Evolutionary conservation across 2,329 filamentous ascomycete genomes (phyloP), one percentile per base, ranked within the genome.

Genomic region (Neopestalotiopsis sp.): DNA sequence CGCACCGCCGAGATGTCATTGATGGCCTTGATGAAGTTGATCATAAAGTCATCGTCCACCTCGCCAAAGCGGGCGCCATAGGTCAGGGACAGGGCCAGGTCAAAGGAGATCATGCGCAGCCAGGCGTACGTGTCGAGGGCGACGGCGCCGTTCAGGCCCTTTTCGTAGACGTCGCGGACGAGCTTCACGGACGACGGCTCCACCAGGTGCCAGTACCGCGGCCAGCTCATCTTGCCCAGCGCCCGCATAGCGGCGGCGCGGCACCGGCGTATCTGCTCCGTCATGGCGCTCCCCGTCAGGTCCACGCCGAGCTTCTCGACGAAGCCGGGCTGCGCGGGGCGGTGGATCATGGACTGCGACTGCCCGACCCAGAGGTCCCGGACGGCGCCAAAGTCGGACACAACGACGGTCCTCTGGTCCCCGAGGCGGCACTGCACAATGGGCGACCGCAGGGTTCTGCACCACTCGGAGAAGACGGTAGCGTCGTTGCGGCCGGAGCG

Each of bases 311-410:
- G 72, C 17, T 73, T 68, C 32, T 75, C 72, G 3, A 71, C 67
- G 67, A 75, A 75, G 3, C 72, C 73, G 62, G 72, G 73, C 69
- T 75, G 73, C 34, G 70, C 67, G 13, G 72, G 73, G 42, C 71
- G 69, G 66, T 72, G 66, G 32, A 75, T 73, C 40, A 75, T 63
- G 17, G 70, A 66, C 32, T 72, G 68, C 17, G 68, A 68, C 30
- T 73, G 68, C 7, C 69, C 68, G 17, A 75, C 67, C 70, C 72
- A 75, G 6, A 75, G 64, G 45, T 74, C 72, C 42, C 72, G 70
- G n/a, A 73, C 71, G 3, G 62, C 67, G 7, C 65, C 60, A 49
- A 70, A 75, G 20, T 70, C 70, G 38, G 71, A 71, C 9, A 71
- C 72, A 14, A 75, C 65, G 14, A 74, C 45, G 38, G 72, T 69